phyloP scores from a whole-genome alignment of 768 basidiomycete genomes.

The Russula sp. region DNA sequence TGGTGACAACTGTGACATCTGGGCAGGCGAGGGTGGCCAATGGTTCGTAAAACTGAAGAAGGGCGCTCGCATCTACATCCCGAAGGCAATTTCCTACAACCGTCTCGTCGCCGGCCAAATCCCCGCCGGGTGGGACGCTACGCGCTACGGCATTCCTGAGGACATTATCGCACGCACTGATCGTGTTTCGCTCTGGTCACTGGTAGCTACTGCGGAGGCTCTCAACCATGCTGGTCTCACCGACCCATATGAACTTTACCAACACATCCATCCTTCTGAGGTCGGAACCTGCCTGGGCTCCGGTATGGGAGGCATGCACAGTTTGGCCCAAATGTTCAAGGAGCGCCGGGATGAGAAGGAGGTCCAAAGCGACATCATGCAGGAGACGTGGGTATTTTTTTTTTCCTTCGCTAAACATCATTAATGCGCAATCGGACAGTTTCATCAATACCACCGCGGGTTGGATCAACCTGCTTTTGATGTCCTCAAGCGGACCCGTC shows the following conservation, averaged over 20 bases:
- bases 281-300: conserved; percentile 92
- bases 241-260: conserved; percentile 96
- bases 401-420: not conserved
- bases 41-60: conserved; percentile 99
- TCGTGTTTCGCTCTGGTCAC: conserved; percentile 88
- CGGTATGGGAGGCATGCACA: conserved; percentile 95
- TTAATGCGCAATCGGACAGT: conserved; percentile 34
- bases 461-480: conserved; percentile 90
- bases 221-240: conserved; percentile 96
- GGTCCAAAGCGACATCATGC: conserved; percentile 96
- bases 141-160: conserved; percentile 92
- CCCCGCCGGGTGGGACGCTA: conserved; percentile 96
- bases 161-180: conserved; percentile 96
- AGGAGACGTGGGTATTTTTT: conserved; percentile 75
- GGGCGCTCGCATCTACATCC: conserved; percentile 86
- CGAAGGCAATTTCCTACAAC: conserved; percentile 93
- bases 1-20: conserved; percentile 93
- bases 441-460: conserved; percentile 99
- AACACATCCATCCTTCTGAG: conserved; percentile 94
- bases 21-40: conserved; percentile 87
- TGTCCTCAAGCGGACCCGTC: conserved; percentile 96
- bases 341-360: conserved; percentile 97
- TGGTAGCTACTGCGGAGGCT: conserved; percentile 91
- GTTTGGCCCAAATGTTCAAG: conserved; percentile 95
- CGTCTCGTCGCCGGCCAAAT: conserved; percentile 94